Conservation (phyloP, 441 rosid species). For the Adansonia grandidieri region DNA sequence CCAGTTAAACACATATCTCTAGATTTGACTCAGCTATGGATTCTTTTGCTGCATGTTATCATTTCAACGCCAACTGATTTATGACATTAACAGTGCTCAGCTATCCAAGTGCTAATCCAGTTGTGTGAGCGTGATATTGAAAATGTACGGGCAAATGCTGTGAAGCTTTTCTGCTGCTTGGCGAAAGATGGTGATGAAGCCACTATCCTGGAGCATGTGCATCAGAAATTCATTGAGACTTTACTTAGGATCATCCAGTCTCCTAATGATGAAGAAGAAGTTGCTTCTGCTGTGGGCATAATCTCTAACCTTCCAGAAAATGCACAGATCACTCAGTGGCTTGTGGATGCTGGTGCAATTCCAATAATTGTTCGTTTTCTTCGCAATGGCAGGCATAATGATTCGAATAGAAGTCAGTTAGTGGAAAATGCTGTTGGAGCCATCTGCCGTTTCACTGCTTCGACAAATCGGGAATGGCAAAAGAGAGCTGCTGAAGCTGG, state of each 20-base stretch:
- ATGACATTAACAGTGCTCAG: constrained; percentile 48
- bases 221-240: constrained; percentile 46
- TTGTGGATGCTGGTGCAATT: constrained; percentile 52
- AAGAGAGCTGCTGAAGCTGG: constrained; percentile 58
- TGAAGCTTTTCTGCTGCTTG: constrained; percentile 57
- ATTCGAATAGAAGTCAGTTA: constrained; percentile 38
- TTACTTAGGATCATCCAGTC: constrained; percentile 51
- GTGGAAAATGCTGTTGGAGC: constrained; percentile 62
- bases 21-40: neutral
- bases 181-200: constrained; percentile 54
- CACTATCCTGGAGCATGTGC: constrained; percentile 51
- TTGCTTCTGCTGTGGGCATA: constrained; percentile 53
- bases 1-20: neutral
- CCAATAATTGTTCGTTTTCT: constrained; percentile 34
- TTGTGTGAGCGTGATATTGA: constrained; percentile 46
- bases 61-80: constrained; percentile 30
- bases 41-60: constrained; percentile 21
- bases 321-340: constrained; percentile 52
- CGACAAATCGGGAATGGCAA: constrained; percentile 53
- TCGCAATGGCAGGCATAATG: constrained; percentile 31
- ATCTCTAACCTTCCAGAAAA: constrained; percentile 56
- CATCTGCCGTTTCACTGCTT: constrained; percentile 47
- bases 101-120: constrained; percentile 53
- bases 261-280: constrained; percentile 48
- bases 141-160: constrained; percentile 55